These are phyloP conservation scores for Sphagnum contortum DNA, from an alignment of 225 moss, liverwort and hornwort species.

Conservation along the genomic window DNA sequence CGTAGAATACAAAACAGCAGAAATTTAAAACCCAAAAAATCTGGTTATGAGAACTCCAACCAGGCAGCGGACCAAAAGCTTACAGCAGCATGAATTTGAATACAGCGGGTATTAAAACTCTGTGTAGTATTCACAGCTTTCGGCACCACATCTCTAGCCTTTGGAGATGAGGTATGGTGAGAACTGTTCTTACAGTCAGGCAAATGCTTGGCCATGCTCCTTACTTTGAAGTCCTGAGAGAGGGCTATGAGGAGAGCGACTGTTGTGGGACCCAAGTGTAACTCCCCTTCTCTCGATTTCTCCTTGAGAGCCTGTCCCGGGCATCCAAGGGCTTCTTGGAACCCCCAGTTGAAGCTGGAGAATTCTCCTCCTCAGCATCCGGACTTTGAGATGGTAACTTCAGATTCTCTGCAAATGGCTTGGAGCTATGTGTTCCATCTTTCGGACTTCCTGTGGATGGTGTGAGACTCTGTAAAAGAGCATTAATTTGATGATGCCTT, in stretches of 20 bases:
- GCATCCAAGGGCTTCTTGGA: slow-evolving; percentile 15
- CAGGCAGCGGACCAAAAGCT: no score
- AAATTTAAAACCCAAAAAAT: no score
- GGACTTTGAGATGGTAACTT: slow-evolving; percentile 3
- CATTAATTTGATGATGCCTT: not conserved
- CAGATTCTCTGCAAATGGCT: slow-evolving; percentile 7
- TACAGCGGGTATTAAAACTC: no score
- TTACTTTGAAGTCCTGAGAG: no score
- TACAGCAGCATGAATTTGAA: no score
- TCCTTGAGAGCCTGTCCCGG: slow-evolving; percentile 24
- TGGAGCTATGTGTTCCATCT: slow-evolving; percentile 6
- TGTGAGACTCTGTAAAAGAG: not conserved
- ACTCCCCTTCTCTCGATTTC: slow-evolving; percentile 29
- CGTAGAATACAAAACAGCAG: no score
- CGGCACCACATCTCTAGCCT: no score
- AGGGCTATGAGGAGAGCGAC: slow-evolving; percentile 10
- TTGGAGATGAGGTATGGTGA: no score
- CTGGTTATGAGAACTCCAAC: no score
- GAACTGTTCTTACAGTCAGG: no score
- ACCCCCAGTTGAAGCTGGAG: slow-evolving; percentile 2
- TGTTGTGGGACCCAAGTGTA: slow-evolving; percentile 33
- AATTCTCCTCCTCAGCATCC: slow-evolving; percentile 1
- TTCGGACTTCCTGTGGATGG: slow-evolving; percentile 2
- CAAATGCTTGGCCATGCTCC: no score
- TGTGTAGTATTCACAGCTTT: no score